Evolutionary conservation across 2,329 filamentous ascomycete species (phyloP).

Genomic region (Gliomastix tumulicola): DNA sequence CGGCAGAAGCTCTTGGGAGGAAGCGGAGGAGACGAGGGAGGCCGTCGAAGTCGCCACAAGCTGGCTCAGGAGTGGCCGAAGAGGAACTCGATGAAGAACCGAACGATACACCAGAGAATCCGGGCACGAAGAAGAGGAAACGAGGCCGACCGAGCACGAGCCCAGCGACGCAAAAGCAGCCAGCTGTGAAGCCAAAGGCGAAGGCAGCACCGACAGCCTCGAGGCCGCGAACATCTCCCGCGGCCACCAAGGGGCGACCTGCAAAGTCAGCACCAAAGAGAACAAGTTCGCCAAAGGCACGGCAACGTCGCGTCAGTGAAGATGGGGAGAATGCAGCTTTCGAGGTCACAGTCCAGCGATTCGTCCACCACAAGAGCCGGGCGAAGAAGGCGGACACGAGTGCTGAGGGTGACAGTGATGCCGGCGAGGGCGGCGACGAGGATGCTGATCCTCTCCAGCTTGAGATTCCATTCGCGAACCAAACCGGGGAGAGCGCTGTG

Average conservation of each 20-base stretch:
- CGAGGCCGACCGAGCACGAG: conserved; percentile 27
- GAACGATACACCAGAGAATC: conserved; percentile 19
- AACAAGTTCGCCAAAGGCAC: not conserved
- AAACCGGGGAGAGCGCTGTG: conserved; percentile 50
- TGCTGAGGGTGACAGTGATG: no score
- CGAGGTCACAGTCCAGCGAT: conserved; percentile 54
- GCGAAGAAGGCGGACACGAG: conserved; percentile 30
- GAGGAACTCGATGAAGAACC: conserved; percentile 8
- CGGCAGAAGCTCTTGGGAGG: conserved; percentile 30
- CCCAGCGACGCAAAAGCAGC: conserved; percentile 33
- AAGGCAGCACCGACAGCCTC: no score
- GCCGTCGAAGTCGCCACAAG: conserved; percentile 31
- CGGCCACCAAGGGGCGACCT: no score
- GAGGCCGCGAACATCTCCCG: no score
- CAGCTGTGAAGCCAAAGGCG: conserved; percentile 5
- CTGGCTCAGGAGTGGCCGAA: conserved; percentile 22
- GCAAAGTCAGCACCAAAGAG: no score
- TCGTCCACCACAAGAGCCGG: conserved; percentile 38
- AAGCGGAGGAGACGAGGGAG: conserved; percentile 33
- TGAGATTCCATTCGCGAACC: conserved; percentile 47
- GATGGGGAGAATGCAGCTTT: conserved; percentile 19
- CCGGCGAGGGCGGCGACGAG: conserved; percentile 27
- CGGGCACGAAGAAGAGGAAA: conserved; percentile 22
- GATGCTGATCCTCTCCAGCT: conserved; percentile 37
- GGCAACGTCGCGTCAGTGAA: not conserved